Percentiles rank a stretch among this genome's conserved stretches.
phyloP scores from a whole-genome alignment of 2,329 filamentous ascomycete species.

The Neofusicoccum sp. region DNA sequence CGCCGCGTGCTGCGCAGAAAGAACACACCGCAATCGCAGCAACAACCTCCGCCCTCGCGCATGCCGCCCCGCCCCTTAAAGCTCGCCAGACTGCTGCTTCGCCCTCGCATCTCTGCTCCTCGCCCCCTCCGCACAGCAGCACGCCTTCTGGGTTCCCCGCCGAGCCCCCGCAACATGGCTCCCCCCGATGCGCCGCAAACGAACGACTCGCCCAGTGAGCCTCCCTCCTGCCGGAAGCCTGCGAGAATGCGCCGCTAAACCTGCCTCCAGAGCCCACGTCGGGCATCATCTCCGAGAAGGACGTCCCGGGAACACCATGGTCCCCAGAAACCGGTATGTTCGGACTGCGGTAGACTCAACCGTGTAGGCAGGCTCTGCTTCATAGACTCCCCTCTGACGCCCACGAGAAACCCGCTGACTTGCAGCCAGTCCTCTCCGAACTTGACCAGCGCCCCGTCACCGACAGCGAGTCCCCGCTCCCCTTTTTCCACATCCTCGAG shows the following conservation, averaged over 20 bases:
- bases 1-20: neutral
- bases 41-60: neutral
- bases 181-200: constrained; percentile 41
- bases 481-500: constrained; percentile 93
- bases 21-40: neutral
- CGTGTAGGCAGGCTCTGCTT: constrained; percentile 17
- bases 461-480: constrained; percentile 69
- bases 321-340: constrained; percentile 48
- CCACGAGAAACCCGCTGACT: neutral
- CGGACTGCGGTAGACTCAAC: constrained; percentile 7
- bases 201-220: constrained; percentile 38
- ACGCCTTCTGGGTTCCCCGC: neutral
- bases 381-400: neutral
- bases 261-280: constrained; percentile 31
- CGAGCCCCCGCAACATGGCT: constrained; percentile 7
- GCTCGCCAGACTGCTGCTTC: neutral
- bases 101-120: neutral
- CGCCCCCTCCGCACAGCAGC: neutral
- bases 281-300: constrained; percentile 33
- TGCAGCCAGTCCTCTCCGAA: constrained; percentile 58
- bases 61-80: neutral
- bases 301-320: constrained; percentile 32
- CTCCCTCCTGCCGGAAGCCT: neutral
- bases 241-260: neutral
- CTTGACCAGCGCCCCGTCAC: constrained; percentile 59